Evolutionary conservation across 1,284 basidiomycete species (phyloP).

Genomic region (Ceratorhiza oryzae-sativae): DNA sequence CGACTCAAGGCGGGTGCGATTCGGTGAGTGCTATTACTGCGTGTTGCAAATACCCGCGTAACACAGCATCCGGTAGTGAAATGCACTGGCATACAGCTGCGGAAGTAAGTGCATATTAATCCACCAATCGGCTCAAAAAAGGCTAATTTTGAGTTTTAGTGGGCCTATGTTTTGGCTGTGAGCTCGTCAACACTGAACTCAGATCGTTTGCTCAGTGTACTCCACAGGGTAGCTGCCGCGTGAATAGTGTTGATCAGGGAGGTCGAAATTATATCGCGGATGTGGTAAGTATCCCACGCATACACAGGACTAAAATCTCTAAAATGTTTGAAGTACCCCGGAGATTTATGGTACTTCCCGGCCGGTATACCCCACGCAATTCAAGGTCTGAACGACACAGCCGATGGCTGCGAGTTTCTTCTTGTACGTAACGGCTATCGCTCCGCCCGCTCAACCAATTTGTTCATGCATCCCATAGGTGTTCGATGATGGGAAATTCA

Average conservation of each 20-base stretch:
- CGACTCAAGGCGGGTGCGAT: constrained; percentile 68
- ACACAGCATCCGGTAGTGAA: neutral
- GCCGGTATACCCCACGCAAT: constrained; percentile 70
- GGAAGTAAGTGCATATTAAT: neutral
- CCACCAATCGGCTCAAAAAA: neutral
- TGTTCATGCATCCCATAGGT: constrained; percentile 53
- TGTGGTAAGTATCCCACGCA: constrained; percentile 54
- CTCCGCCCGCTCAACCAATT: neutral
- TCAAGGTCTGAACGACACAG: constrained; percentile 65
- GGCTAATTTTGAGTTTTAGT: constrained; percentile 50
- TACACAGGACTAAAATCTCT: constrained; percentile 51
- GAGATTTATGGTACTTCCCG: constrained; percentile 65
- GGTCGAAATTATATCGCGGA: constrained; percentile 68
- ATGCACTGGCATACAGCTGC: constrained; percentile 46
- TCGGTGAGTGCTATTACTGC: constrained; percentile 54
- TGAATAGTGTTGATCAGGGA: constrained; percentile 65
- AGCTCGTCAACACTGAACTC: neutral
- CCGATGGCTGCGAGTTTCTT: constrained; percentile 71
- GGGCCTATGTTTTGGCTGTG: constrained; percentile 68
- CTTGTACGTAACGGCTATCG: constrained; percentile 59
- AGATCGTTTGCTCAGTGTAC: neutral
- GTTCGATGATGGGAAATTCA: constrained; percentile 70
- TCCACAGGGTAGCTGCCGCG: constrained; percentile 68
- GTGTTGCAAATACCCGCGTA: neutral
- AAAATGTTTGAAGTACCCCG: constrained; percentile 43